These are phyloP conservation scores for Neospermospora avenae DNA, from an alignment of 2,329 filamentous ascomycete species.

Conservation along the genomic window DNA sequence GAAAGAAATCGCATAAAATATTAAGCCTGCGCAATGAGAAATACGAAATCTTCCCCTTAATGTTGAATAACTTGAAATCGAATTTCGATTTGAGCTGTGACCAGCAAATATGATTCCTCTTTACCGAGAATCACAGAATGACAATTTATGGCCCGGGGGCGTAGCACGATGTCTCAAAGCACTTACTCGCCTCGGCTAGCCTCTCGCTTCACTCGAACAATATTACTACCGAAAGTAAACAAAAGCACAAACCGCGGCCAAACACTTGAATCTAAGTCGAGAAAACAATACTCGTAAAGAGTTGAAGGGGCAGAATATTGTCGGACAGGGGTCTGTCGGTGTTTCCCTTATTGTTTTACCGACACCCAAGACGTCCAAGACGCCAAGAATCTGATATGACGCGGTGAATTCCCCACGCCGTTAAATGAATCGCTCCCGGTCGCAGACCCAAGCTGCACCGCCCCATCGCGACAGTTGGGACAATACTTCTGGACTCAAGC, in stretches of 20 bases:
- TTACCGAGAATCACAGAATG: too few relatives aligned
- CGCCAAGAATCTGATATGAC: constrained; percentile 1
- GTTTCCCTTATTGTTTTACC: neutral
- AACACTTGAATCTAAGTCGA: neutral
- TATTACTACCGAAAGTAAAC: neutral
- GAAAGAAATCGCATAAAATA: too few relatives aligned
- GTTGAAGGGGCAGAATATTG: neutral
- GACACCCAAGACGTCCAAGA: neutral
- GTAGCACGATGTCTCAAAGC: too few relatives aligned
- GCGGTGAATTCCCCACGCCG: constrained; percentile 1
- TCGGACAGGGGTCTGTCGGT: neutral
- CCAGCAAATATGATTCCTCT: too few relatives aligned
- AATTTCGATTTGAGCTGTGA: too few relatives aligned
- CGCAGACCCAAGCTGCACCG: neutral
- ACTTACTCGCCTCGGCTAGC: neutral
- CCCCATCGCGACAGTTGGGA: neutral
- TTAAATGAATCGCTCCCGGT: neutral
- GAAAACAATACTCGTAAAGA: neutral
- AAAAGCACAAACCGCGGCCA: neutral
- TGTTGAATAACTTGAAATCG: too few relatives aligned
- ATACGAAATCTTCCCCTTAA: too few relatives aligned
- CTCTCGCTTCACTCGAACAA: neutral
- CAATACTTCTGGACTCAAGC: neutral
- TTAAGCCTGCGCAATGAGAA: too few relatives aligned
- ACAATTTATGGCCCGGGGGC: too few relatives aligned